A percentile compares a stretch with the other conserved stretches of the same genome.
These are phyloP conservation scores for Vitis amurensis DNA, from an alignment of 164 flowering plant species.

Conservation along the genomic window DNA sequence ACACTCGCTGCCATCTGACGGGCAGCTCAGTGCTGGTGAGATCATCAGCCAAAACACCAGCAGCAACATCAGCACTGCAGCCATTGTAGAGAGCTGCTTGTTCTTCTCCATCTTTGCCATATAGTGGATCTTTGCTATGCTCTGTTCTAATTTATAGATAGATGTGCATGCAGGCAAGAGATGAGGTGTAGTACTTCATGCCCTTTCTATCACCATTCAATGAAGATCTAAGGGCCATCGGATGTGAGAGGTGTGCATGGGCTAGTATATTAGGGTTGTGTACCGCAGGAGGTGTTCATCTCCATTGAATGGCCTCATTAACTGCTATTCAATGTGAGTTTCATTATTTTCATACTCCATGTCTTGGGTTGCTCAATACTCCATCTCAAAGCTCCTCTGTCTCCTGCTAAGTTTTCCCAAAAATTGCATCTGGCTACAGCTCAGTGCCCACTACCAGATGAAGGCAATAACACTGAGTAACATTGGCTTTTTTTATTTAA, in stretches of 20 bases:
- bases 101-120: constrained; percentile 7
- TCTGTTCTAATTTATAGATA: background rate
- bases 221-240: too few relatives aligned
- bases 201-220: too few relatives aligned
- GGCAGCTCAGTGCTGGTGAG: constrained; percentile 32
- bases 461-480: too few relatives aligned
- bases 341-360: background rate
- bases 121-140: background rate
- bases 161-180: too few relatives aligned
- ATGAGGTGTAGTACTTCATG: too few relatives aligned
- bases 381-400: constrained; percentile 2
- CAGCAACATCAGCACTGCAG: constrained; percentile 7
- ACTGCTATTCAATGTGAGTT: constrained; percentile 1
- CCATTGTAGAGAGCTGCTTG: constrained; percentile 1
- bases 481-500: too few relatives aligned
- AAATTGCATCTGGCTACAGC: too few relatives aligned
- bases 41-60: constrained; percentile 18
- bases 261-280: too few relatives aligned
- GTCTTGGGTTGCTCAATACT: constrained; percentile 21
- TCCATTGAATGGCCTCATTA: constrained; percentile 3
- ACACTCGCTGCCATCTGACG: constrained; percentile 39
- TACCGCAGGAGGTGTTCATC: too few relatives aligned
- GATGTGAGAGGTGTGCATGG: too few relatives aligned
- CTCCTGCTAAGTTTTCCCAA: too few relatives aligned
- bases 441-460: too few relatives aligned